Evolutionary conservation across 2,329 filamentous ascomycete species (phyloP), one percentile per base, ranked within the genome.

Genomic region (Xylariales sp.): DNA sequence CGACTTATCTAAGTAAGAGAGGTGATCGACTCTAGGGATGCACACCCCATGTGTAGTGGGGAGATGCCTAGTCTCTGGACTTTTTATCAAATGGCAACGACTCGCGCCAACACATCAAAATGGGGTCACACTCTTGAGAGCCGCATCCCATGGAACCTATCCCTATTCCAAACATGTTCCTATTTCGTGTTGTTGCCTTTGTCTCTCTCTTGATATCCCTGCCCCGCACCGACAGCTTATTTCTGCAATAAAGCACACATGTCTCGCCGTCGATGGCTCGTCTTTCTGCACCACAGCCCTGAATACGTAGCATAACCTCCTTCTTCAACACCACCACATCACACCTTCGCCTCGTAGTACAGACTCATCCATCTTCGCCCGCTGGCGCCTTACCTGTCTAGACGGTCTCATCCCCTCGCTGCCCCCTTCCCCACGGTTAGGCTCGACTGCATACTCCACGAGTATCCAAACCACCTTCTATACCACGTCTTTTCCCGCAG

Each of bases 91-190:
- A 90, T 95, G 92, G 92, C 87, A 87, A 89, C 86, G 86, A 91
- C 86, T 85, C 84, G 90, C 90, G 93, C 93, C 93, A 97, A 86
- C 93, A 91, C 93, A 97, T 94, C 93, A 92, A 84, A 83, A 89
- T 88, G 87, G 87, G 67, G 87, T 88, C 87, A 87, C 87, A 88
- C 86, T 86, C 81, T 86, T 78, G 75, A 89, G 87, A 89, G 88
- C 88, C 88, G 87, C 87, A 90, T 88, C 82, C 83, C 87, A 80
- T 78, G 81, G 81, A 84, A 83, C 81, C 83, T 78, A 71, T 75
- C 73, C 73, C 70, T 69, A 75, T 75, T 75, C 70, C 71, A 72
- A 73, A 73, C 68, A 69, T 74, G 71, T 74, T 75, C 72, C 73
- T 77, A 74, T 75, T 77, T 73, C 71, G 75, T 75, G 76, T 73